These are phyloP conservation scores for Rhizophagus clarus DNA, from an alignment of 192 early-diverging fungal genomes.

Conservation along the genomic window DNA sequence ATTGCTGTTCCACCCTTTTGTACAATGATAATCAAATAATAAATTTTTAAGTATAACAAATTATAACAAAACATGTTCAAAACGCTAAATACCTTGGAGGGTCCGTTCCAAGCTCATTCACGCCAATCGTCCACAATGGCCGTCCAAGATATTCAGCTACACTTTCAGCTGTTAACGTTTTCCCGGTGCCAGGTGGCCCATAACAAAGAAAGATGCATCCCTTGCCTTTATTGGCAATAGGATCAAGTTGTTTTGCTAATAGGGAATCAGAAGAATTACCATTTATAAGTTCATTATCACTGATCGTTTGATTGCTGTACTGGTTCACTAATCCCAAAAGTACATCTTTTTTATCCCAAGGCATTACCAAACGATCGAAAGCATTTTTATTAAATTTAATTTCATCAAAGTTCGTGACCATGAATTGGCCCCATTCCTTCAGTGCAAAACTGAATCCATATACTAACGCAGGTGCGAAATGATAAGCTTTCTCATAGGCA, in stretches of 20 bases:
- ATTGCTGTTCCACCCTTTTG: slow-evolving; percentile 49
- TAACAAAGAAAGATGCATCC: slow-evolving; percentile 58
- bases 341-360: background rate
- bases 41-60: slow-evolving; percentile 54
- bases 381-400: background rate
- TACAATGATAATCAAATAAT: slow-evolving; percentile 56
- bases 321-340: background rate
- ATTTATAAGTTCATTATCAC: background rate
- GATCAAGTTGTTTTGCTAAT: slow-evolving; percentile 45
- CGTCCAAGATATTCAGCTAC: slow-evolving; percentile 54
- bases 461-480: background rate
- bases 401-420: background rate
- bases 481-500: background rate
- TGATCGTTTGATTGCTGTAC: background rate
- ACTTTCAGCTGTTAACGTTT: slow-evolving; percentile 62
- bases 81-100: background rate
- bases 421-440: background rate
- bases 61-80: background rate
- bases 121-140: slow-evolving; percentile 40
- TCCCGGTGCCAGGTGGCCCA: slow-evolving; percentile 58
- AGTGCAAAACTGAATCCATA: background rate
- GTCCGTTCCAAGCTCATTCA: background rate
- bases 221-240: slow-evolving; percentile 53
- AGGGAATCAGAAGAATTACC: no score
- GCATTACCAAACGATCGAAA: background rate